phyloP scores from a whole-genome alignment of 345 rosid genomes.

The Clausena lansium region DNA sequence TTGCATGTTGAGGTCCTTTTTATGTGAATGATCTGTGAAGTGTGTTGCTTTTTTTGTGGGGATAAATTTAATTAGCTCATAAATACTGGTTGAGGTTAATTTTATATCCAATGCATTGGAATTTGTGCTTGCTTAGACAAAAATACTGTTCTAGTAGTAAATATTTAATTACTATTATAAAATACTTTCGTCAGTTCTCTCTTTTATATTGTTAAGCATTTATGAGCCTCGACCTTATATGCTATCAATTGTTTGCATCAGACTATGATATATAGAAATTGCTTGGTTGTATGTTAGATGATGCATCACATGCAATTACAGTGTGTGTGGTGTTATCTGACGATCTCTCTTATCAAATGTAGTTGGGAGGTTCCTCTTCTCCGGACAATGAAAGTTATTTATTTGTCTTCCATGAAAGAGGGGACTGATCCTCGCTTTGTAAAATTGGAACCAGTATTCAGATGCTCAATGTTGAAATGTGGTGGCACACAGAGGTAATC shows the following conservation, averaged over 20 bases:
- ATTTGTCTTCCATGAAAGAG: slow-evolving; percentile 49
- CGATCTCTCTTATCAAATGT: slow-evolving; percentile 33
- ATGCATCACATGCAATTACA: slow-evolving; percentile 10
- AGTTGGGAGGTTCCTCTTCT: slow-evolving; percentile 98
- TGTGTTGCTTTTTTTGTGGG: not conserved
- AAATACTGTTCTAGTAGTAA: not conserved
- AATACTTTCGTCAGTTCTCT: not conserved
- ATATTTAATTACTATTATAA: not conserved
- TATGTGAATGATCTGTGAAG: not conserved
- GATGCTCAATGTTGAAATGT: slow-evolving; percentile 61
- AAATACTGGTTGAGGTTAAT: not conserved
- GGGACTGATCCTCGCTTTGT: slow-evolving; percentile 87
- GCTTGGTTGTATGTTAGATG: not conserved
- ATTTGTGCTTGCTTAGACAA: not conserved
- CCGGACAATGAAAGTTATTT: slow-evolving; percentile 44
- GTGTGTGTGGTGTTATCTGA: slow-evolving; percentile 1
- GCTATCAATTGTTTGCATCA: not conserved
- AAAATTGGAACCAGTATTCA: slow-evolving; percentile 82
- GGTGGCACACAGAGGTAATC: slow-evolving; percentile 69
- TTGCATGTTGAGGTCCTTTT: not conserved
- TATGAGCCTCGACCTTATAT: slow-evolving; percentile 8
- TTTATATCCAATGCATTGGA: too few relatives aligned
- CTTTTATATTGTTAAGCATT: not conserved
- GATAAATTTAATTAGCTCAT: not conserved
- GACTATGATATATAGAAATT: not conserved